A percentile compares a stretch with the other conserved stretches of the same genome.
phyloP scores from a whole-genome alignment of 176 grass and related monocot species.

The Carex cristatella region DNA sequence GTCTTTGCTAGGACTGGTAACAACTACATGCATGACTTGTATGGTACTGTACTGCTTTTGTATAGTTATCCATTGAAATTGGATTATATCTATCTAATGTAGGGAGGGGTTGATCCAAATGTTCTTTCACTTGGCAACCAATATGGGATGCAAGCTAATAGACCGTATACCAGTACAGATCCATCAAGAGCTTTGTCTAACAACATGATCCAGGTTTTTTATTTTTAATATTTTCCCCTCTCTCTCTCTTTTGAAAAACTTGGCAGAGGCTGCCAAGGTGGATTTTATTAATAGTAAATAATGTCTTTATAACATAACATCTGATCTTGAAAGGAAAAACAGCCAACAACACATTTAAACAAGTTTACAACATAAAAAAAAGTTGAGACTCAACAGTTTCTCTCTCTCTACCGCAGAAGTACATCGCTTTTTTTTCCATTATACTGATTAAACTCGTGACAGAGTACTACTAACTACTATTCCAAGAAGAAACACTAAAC shows the following conservation, averaged over 20 bases:
- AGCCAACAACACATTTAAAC: no score
- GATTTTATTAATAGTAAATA: no score
- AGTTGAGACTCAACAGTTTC: no score
- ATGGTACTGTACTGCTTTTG: constrained; percentile 4
- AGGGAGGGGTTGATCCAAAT: constrained; percentile 85
- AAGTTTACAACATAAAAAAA: no score
- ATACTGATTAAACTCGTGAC: neutral
- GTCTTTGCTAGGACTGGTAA: neutral
- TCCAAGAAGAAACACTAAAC: neutral
- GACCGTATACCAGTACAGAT: constrained; percentile 55
- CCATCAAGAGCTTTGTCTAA: constrained; percentile 60
- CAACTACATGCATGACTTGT: constrained; percentile 11
- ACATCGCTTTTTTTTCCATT: neutral
- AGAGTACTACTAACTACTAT: neutral
- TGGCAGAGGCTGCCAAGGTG: no score
- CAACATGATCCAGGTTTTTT: constrained; percentile 75
- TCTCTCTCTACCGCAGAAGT: neutral
- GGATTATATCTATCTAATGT: constrained; percentile 20
- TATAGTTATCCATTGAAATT: constrained; percentile 16
- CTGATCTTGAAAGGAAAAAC: no score
- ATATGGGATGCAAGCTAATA: constrained; percentile 76
- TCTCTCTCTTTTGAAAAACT: neutral
- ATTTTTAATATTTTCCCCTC: neutral
- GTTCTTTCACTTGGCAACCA: constrained; percentile 68
- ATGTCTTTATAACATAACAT: no score